Percentiles rank a stretch among this genome's conserved stretches.
These are phyloP conservation scores for Barnettozyma californica DNA, from an alignment of 805 yeast genomes.

Conservation along the genomic window DNA sequence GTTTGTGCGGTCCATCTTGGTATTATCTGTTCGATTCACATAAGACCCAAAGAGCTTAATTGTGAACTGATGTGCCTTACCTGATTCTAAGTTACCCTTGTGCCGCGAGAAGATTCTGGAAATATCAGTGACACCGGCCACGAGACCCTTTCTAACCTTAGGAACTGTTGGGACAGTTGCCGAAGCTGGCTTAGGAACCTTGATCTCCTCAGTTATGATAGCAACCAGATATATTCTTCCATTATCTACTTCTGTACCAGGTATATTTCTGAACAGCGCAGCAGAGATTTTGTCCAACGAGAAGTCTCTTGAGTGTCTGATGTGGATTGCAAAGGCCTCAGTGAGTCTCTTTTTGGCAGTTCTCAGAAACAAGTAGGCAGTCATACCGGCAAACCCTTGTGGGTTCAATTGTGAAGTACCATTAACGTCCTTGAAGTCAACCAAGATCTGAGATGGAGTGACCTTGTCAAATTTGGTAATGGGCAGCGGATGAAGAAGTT, in stretches of 20 bases:
- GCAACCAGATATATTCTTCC: slow-evolving; percentile 73
- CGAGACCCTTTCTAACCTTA: slow-evolving; percentile 60
- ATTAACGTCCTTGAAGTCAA: slow-evolving; percentile 69
- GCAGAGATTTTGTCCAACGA: slow-evolving; percentile 68
- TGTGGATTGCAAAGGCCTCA: slow-evolving; percentile 71
- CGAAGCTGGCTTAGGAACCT: slow-evolving; percentile 32
- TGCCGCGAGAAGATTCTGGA: slow-evolving; percentile 68
- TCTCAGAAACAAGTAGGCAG: slow-evolving; percentile 67
- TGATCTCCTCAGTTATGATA: slow-evolving; percentile 64
- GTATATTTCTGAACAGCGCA: slow-evolving; percentile 73
- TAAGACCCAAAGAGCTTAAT: slow-evolving; percentile 70
- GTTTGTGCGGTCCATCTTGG: slow-evolving; percentile 32
- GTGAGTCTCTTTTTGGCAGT: slow-evolving; percentile 60
- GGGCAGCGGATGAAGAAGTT: slow-evolving; percentile 39
- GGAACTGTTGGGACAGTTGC: slow-evolving; percentile 26
- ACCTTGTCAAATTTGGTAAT: slow-evolving; percentile 43
- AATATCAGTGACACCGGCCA: slow-evolving; percentile 84
- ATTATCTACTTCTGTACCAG: slow-evolving; percentile 56
- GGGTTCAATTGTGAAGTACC: slow-evolving; percentile 57
- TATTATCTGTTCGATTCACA: slow-evolving; percentile 35
- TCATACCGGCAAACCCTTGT: slow-evolving; percentile 63
- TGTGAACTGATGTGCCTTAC: slow-evolving; percentile 65
- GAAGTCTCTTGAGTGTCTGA: slow-evolving; percentile 51
- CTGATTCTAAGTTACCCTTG: slow-evolving; percentile 52
- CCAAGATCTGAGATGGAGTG: slow-evolving; percentile 56